These are phyloP conservation scores for Tricholoma bakamatsutake DNA, from an alignment of 768 basidiomycete genomes.

Conservation along the genomic window DNA sequence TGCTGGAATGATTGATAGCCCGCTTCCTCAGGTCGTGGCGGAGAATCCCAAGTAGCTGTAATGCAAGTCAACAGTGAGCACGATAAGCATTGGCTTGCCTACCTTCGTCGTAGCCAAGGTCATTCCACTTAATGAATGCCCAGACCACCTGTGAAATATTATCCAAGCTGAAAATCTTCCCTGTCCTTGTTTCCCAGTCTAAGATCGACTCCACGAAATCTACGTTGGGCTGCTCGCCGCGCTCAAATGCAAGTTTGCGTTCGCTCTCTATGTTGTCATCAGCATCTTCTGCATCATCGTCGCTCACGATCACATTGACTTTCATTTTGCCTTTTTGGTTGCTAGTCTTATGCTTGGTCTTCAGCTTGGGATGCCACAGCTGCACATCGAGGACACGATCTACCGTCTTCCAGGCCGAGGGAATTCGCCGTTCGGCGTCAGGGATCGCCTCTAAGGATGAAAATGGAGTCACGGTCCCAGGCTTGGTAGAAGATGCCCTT, in stretches of 20 bases:
- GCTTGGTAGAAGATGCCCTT: conserved; percentile 28
- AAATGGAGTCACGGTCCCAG: conserved; percentile 18
- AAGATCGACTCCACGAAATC: conserved; percentile 53
- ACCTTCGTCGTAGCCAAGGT: conserved; percentile 92
- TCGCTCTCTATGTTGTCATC: conserved; percentile 27
- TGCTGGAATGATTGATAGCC: conserved; percentile 58
- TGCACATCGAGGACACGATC: conserved; percentile 85
- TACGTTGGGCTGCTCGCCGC: conserved; percentile 60
- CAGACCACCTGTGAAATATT: conserved; percentile 64
- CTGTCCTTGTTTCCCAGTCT: conserved; percentile 49
- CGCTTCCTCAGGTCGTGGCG: conserved; percentile 54
- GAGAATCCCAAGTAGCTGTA: conserved; percentile 90
- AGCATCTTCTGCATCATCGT: conserved; percentile 24
- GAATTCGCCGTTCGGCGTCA: conserved; percentile 72
- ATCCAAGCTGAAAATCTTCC: conserved; percentile 34
- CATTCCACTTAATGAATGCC: conserved; percentile 91
- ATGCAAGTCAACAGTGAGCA: conserved; percentile 1
- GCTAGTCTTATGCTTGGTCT: conserved; percentile 19
- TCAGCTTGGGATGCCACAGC: conserved; percentile 47
- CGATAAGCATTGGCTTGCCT: conserved; percentile 16
- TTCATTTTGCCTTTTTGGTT: conserved; percentile 21
- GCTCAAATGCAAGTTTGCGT: conserved; percentile 38
- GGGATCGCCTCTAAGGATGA: conserved; percentile 39
- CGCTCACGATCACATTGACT: conserved; percentile 15
- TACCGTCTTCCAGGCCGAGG: conserved; percentile 79